A percentile compares a stretch with the other conserved stretches of the same genome.
Conservation (phyloP, 2,329 filamentous ascomycete genomes). For the Colletotrichum higginsianum region DNA sequence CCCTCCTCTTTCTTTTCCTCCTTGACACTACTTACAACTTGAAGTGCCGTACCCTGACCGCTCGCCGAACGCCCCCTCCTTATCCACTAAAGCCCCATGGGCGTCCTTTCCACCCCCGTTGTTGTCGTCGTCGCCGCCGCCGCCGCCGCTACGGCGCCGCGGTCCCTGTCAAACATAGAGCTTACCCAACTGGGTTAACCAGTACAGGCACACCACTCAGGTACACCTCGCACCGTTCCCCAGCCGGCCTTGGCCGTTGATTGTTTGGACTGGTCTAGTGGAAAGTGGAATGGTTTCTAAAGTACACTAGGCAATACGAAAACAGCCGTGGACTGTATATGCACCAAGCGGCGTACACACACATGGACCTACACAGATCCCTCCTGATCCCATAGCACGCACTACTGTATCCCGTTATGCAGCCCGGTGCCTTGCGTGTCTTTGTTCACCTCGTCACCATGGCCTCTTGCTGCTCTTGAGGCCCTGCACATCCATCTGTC, state of each 20-base stretch:
- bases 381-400: constrained; percentile 38
- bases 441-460: constrained; percentile 21
- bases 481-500: constrained; percentile 11
- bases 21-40: not conserved
- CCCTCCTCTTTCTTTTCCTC: not conserved
- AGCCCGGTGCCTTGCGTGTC: constrained; percentile 37
- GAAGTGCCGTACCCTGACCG: constrained; percentile 3
- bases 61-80: constrained; percentile 34
- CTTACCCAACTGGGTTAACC: constrained; percentile 37
- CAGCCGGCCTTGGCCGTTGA: constrained; percentile 26
- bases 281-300: not conserved
- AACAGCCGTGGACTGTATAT: constrained; percentile 17
- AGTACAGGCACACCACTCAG: constrained; percentile 33
- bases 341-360: constrained; percentile 18
- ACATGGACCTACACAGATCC: constrained; percentile 35
- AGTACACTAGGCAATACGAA: constrained; percentile 35
- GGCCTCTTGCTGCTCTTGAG: constrained; percentile 16
- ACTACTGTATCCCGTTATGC: constrained; percentile 37
- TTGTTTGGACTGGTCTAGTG: constrained; percentile 33
- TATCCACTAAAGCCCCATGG: constrained; percentile 19
- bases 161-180: constrained; percentile 39
- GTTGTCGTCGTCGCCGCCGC: too few species aligned
- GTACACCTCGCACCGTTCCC: constrained; percentile 36
- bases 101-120: constrained; percentile 30
- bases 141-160: constrained; percentile 33